Evolutionary conservation across 352 stramenopile species (phyloP).

Genomic region (Phytophthora rubi): DNA sequence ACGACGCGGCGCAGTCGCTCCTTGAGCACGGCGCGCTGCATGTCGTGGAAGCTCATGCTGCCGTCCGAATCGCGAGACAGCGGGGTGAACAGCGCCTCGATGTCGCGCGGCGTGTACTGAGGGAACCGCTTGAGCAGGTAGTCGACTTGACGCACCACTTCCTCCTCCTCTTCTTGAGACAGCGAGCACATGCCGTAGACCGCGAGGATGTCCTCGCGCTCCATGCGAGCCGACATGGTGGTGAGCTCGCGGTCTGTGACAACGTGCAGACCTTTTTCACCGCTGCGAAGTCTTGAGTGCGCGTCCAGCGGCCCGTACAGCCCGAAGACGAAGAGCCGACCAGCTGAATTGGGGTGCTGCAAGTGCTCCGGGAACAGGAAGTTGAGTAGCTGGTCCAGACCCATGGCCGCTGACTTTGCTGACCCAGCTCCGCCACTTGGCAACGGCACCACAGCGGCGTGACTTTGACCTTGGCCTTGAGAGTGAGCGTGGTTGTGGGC

Average conservation of each 20-base stretch:
- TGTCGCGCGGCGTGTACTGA: slow-evolving; percentile 70
- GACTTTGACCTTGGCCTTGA: not conserved
- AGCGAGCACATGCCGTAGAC: slow-evolving; percentile 73
- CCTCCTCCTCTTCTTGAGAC: slow-evolving; percentile 72
- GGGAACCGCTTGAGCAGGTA: slow-evolving; percentile 64
- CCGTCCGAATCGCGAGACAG: slow-evolving; percentile 48
- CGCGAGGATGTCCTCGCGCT: slow-evolving; percentile 81
- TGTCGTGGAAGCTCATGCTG: slow-evolving; percentile 82
- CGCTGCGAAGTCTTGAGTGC: slow-evolving; percentile 59
- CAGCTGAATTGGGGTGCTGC: slow-evolving; percentile 80
- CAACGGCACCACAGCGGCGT: not conserved
- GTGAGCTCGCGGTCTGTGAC: slow-evolving; percentile 79
- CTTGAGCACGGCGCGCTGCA: slow-evolving; percentile 70
- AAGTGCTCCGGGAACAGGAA: slow-evolving; percentile 84
- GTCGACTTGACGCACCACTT: slow-evolving; percentile 80
- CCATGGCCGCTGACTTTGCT: slow-evolving; percentile 31
- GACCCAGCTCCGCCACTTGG: not conserved
- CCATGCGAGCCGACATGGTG: slow-evolving; percentile 79
- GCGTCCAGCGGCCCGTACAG: slow-evolving; percentile 80
- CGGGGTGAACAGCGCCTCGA: slow-evolving; percentile 60
- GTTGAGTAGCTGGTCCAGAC: slow-evolving; percentile 63
- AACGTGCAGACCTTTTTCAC: slow-evolving; percentile 65
- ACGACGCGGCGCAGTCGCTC: slow-evolving; percentile 67
- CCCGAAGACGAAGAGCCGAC: slow-evolving; percentile 80
- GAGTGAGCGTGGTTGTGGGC: not conserved